A percentile compares a stretch with the other conserved stretches of the same genome.
These are phyloP conservation scores for Penicillium lividum DNA, from an alignment of 495 filamentous ascomycete genomes.

Conservation along the genomic window DNA sequence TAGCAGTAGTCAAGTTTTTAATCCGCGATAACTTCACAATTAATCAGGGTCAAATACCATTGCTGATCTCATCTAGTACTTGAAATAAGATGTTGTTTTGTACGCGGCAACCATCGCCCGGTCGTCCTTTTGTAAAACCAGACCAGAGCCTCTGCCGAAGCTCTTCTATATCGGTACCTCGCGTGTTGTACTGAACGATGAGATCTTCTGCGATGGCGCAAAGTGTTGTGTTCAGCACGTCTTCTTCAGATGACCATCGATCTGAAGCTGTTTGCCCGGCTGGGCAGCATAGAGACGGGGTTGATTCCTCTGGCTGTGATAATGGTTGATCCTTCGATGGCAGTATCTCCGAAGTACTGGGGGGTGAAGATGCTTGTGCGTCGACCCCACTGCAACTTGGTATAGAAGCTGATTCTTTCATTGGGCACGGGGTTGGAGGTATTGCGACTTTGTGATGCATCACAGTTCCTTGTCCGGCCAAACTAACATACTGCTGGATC, in stretches of 20 bases:
- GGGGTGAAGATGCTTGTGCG: not conserved
- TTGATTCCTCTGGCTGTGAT: not conserved
- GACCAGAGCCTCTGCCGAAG: constrained; percentile 38
- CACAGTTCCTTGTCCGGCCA: constrained; percentile 20
- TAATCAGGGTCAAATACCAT: constrained; percentile 24
- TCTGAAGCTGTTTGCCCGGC: constrained; percentile 16
- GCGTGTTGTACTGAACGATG: constrained; percentile 42
- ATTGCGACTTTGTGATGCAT: constrained; percentile 41
- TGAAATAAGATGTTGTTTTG: constrained; percentile 46
- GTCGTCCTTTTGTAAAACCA: constrained; percentile 34
- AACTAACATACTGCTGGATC: constrained; percentile 34
- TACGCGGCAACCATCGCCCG: constrained; percentile 44
- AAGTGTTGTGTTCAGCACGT: constrained; percentile 42
- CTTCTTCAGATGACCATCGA: constrained; percentile 20
- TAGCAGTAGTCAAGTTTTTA: not conserved
- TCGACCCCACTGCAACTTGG: not conserved
- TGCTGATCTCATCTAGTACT: constrained; percentile 48
- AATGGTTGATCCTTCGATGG: not conserved
- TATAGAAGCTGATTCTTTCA: not conserved
- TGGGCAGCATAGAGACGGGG: constrained; percentile 2
- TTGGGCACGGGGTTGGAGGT: constrained; percentile 28
- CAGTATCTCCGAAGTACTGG: not conserved
- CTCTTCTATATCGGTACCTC: constrained; percentile 37
- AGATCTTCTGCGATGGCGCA: constrained; percentile 45
- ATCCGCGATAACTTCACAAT: not conserved